Evolutionary conservation across 768 basidiomycete genomes (phyloP), one percentile per base, ranked within the genome.

Genomic region (Lenzites betulinus): DNA sequence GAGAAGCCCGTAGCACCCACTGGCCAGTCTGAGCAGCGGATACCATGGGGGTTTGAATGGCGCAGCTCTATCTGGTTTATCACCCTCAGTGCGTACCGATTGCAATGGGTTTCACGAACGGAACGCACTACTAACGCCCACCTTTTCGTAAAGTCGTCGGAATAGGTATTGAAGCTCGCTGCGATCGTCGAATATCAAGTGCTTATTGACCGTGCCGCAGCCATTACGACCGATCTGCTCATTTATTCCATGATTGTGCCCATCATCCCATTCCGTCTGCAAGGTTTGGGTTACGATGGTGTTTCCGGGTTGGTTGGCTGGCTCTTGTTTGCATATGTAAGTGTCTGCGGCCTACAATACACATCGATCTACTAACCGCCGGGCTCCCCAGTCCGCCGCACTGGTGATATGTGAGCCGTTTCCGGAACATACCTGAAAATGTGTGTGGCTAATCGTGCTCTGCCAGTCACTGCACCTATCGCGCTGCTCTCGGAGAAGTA

Each of bases 161-260:
- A 8, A 62, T 71, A 36, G 71, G 72, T 70, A 28, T 44, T 50
- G 13, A 23, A 23, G 16, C 33, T 26, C 20, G 35, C 13, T 23
- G 13, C 15, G 18, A 44, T 42, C 15, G 8, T 33, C 5, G 49
- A 35, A n/a, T 12, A 23, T 39, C 39, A 16, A 23, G 39, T 35
- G 22, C n/a, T 23, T 43, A 23, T 43, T 52, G 23, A 58, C 35
- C 7, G 20, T 6, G 5, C 18, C 39, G 5, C 50, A 75, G 75
- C 73, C 9, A 66, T 77, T 7, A 67, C 71, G 8, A 71, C 71
- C 9, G 75, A 78, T 55, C 63, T 76, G 8, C 66, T 77, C 15
- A 69, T 76, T 3, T 78, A 78, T 59, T 71, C 76, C 1, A 61
- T 77, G 44, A 72, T 78, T 23, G 74, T 78, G n/a, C 77, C 76